Conservation (phyloP, 1,284 basidiomycete genomes). For the Fistulinella cinereoalba region DNA sequence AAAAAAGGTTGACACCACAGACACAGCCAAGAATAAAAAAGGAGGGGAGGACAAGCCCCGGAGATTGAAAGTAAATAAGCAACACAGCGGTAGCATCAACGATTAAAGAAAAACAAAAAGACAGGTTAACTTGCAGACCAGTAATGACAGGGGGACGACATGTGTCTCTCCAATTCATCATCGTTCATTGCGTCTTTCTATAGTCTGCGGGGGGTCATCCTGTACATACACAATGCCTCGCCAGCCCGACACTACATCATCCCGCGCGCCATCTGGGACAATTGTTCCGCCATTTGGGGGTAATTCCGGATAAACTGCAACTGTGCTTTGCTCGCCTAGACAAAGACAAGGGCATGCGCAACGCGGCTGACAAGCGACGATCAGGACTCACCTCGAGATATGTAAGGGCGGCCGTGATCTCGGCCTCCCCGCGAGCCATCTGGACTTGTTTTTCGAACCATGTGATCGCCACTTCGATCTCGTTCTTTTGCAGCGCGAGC, state of each 20-base stretch:
- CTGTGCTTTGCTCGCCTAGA: slow-evolving; percentile 76
- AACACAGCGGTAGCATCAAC: too few relatives aligned
- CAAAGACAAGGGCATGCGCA: slow-evolving; percentile 4
- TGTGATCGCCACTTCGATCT: slow-evolving; percentile 82
- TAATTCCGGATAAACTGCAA: slow-evolving; percentile 80
- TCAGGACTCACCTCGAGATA: slow-evolving; percentile 67
- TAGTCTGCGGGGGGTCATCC: slow-evolving; percentile 11
- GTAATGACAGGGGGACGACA: too few relatives aligned
- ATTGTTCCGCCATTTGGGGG: slow-evolving; percentile 73
- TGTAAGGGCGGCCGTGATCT: slow-evolving; percentile 86
- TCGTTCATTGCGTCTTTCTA: too few relatives aligned
- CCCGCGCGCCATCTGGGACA: slow-evolving; percentile 51
- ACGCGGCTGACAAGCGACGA: slow-evolving; percentile 4
- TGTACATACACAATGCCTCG: slow-evolving; percentile 14
- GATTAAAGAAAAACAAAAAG: too few relatives aligned
- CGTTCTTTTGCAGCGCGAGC: slow-evolving; percentile 88
- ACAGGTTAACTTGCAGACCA: too few relatives aligned
- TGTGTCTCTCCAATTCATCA: too few relatives aligned
- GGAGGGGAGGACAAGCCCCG: too few relatives aligned
- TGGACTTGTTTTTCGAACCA: slow-evolving; percentile 86
- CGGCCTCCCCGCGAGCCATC: slow-evolving; percentile 88
- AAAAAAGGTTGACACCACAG: too few relatives aligned
- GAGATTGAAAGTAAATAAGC: too few relatives aligned
- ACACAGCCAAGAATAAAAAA: too few relatives aligned
- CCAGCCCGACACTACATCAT: slow-evolving; percentile 29